A percentile compares a stretch with the other conserved stretches of the same genome.
These are phyloP conservation scores for Stromatinia cepivora DNA, from an alignment of 2,329 filamentous ascomycete species.

Conservation along the genomic window DNA sequence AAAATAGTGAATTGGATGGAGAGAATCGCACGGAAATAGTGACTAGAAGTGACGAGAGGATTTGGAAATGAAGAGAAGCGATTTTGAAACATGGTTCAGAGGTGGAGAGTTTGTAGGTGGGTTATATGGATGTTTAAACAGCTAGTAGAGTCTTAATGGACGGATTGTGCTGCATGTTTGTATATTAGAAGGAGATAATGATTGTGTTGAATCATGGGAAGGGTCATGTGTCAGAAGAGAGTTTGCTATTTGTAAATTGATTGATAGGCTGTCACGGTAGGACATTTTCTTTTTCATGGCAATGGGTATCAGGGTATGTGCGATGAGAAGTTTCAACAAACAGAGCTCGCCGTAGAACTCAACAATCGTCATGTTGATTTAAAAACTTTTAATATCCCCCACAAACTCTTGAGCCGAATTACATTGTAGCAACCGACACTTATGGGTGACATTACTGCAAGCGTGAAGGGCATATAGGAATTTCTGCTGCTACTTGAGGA, in stretches of 20 bases:
- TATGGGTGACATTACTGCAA: background rate
- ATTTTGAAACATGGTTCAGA: background rate
- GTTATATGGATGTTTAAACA: background rate
- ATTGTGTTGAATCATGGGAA: background rate
- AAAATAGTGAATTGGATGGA: background rate
- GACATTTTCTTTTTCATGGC: background rate
- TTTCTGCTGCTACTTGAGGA: background rate
- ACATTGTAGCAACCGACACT: too few species aligned
- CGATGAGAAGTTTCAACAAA: background rate
- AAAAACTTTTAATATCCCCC: fast-evolving
- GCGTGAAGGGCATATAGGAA: background rate
- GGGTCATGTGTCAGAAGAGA: background rate
- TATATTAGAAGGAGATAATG: background rate
- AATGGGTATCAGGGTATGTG: background rate
- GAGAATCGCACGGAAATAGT: background rate
- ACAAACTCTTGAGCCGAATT: background rate
- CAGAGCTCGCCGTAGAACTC: background rate
- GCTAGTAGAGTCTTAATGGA: background rate
- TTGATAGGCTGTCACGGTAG: background rate
- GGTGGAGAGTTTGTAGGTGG: background rate
- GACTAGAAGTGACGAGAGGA: background rate
- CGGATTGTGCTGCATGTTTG: background rate
- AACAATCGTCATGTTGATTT: background rate
- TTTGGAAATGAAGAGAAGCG: background rate
- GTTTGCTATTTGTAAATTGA: background rate